phyloP scores from a whole-genome alignment of 768 basidiomycete species.

The Mycena epipterygia region DNA sequence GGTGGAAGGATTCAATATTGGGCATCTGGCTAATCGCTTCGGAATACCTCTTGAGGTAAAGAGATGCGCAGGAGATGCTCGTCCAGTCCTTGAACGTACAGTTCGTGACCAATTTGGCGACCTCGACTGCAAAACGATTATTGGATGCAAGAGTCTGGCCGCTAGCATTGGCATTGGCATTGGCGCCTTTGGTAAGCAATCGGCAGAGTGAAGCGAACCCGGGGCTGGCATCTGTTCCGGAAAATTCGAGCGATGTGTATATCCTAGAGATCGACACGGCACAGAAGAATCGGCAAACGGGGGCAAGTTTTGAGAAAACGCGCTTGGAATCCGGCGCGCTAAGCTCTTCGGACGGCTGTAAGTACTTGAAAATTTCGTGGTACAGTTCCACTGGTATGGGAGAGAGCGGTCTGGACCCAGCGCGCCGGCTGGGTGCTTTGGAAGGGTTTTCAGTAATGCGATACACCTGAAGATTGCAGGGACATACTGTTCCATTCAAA shows the following conservation, averaged over 20 bases:
- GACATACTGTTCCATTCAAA: conserved; percentile 27
- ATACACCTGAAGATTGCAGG: not conserved
- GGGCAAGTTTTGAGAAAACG: conserved; percentile 48
- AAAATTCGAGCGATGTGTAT: conserved; percentile 50
- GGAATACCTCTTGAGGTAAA: conserved; percentile 8
- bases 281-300: conserved; percentile 60
- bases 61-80: not conserved
- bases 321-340: conserved; percentile 35
- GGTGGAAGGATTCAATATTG: conserved; percentile 14
- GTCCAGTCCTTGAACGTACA: conserved; percentile 29
- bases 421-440: conserved; percentile 44
- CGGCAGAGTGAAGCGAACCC: conserved; percentile 13
- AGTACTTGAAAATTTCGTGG: conserved; percentile 53
- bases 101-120: conserved; percentile 19
- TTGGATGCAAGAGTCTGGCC: not conserved
- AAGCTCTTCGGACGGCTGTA: conserved; percentile 40
- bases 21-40: conserved; percentile 18
- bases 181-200: conserved; percentile 2
- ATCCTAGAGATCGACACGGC: conserved; percentile 54
- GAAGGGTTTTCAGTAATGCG: not conserved
- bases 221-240: not conserved
- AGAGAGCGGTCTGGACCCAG: conserved; percentile 29
- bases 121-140: not conserved
- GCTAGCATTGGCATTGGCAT: not conserved
- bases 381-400: conserved; percentile 62